Conservation (phyloP, 2,329 filamentous ascomycete species). For the Zasmidium cellare region DNA sequence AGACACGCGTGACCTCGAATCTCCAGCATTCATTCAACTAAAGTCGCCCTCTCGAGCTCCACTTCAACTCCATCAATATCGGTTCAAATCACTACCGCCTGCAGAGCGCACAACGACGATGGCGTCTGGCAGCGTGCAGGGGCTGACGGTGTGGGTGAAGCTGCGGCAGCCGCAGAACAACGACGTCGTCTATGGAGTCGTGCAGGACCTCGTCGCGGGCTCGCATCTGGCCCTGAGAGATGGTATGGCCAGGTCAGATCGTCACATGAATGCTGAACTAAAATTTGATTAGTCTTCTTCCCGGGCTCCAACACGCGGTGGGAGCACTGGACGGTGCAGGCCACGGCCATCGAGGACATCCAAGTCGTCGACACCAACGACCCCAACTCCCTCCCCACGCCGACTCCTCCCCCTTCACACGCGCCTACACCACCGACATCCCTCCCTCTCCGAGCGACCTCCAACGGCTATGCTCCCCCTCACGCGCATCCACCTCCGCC, state of each 20-base stretch:
- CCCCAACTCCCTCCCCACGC: no score
- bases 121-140: conserved; percentile 35
- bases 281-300: conserved; percentile 48
- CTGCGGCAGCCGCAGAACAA: conserved; percentile 63
- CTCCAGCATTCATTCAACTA: background rate
- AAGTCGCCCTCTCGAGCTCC: no score
- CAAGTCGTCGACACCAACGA: conserved; percentile 42
- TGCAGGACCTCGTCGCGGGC: conserved; percentile 66
- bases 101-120: conserved; percentile 8
- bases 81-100: background rate
- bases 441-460: background rate
- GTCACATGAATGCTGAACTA: background rate
- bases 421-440: background rate
- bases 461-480: conserved; percentile 2
- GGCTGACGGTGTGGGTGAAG: conserved; percentile 73
- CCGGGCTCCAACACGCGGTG: conserved; percentile 55
- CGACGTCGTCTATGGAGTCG: conserved; percentile 66
- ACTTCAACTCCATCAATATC: background rate
- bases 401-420: conserved; percentile 10
- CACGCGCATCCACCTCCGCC: conserved; percentile 3
- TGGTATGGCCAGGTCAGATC: conserved; percentile 53
- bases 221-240: conserved; percentile 69
- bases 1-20: background rate
- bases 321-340: conserved; percentile 57
- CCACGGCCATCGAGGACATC: conserved; percentile 60